Conservation (phyloP, 257 asterid genomes). For the Penstemon davidsonii region DNA sequence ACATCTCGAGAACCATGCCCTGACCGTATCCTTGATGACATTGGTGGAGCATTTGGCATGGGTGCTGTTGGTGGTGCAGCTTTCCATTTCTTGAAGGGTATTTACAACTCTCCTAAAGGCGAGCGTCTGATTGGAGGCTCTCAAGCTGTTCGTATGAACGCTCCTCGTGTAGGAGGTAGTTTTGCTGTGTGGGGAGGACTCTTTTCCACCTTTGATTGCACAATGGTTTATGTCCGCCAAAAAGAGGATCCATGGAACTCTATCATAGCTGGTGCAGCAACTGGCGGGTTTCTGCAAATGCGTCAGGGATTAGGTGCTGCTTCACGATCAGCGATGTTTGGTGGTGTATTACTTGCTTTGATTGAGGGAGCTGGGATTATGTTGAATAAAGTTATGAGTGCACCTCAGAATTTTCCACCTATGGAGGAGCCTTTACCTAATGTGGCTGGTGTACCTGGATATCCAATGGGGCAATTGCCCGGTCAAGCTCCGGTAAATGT, state of each 20-base stretch:
- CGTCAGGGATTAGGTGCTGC: conserved; percentile 78
- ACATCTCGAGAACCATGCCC: conserved; percentile 94
- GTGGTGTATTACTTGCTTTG: conserved; percentile 80
- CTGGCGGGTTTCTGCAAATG: conserved; percentile 90
- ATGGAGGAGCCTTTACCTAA: conserved; percentile 62
- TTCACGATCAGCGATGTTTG: conserved; percentile 68
- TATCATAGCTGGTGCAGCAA: conserved; percentile 88
- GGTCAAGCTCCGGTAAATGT: conserved; percentile 55
- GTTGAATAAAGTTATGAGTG: conserved; percentile 62
- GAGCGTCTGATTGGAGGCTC: conserved; percentile 77
- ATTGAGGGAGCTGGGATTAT: conserved; percentile 89
- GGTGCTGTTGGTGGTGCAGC: conserved; percentile 89
- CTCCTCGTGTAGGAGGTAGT: conserved; percentile 94
- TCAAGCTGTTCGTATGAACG: conserved; percentile 94
- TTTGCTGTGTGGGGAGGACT: conserved; percentile 98
- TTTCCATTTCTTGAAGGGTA: conserved; percentile 82
- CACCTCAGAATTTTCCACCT: conserved; percentile 57
- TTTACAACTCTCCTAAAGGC: conserved; percentile 77
- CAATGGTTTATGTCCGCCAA: conserved; percentile 79
- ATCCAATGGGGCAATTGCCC: conserved; percentile 62
- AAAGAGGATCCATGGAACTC: conserved; percentile 97
- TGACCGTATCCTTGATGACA: conserved; percentile 84
- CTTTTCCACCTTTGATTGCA: conserved; percentile 86
- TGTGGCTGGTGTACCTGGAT: conserved; percentile 56
- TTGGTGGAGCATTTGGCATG: conserved; percentile 90